phyloP scores from a whole-genome alignment of 2,329 filamentous ascomycete species.

The Xylariaceae sp. region DNA sequence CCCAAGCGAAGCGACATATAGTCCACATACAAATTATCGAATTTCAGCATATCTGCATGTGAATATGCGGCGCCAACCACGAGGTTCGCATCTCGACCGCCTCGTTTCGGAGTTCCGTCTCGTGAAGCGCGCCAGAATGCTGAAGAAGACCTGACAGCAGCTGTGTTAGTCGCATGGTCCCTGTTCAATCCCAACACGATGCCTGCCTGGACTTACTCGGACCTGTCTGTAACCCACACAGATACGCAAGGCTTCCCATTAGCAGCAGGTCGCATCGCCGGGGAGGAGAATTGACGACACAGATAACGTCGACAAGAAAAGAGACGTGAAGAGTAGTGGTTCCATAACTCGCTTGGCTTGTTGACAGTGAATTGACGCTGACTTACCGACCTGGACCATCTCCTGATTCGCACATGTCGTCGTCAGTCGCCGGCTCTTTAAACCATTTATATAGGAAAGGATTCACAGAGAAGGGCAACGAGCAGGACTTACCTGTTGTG shows the following conservation, averaged over 20 bases:
- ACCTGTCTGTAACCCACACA: constrained; percentile 45
- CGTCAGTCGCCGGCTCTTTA: constrained; percentile 22
- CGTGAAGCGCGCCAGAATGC: constrained; percentile 76
- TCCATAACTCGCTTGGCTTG: constrained; percentile 5
- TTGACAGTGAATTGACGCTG: constrained; percentile 1
- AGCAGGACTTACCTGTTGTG: constrained; percentile 55
- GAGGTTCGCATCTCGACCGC: constrained; percentile 58
- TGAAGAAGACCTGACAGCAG: constrained; percentile 63
- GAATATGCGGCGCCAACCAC: constrained; percentile 95
- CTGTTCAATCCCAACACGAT: background rate
- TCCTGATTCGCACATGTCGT: constrained; percentile 49
- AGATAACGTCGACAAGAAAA: background rate
- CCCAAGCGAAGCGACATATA: background rate
- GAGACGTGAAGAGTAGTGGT: constrained; percentile 17
- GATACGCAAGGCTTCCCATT: constrained; percentile 9
- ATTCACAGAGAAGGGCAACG: constrained; percentile 31
- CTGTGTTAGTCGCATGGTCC: constrained; percentile 13
- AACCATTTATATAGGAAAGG: background rate
- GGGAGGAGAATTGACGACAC: background rate
- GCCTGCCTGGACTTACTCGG: constrained; percentile 48
- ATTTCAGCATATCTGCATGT: constrained; percentile 89
- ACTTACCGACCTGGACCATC: constrained; percentile 98
- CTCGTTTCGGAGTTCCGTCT: constrained; percentile 49
- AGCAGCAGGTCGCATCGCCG: constrained; percentile 3
- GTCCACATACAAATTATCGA: constrained; percentile 65